Base-by-base conservation (phyloP, 2,329 filamentous ascomycete genomes). In the Talaromyces rugulosus region DNA sequence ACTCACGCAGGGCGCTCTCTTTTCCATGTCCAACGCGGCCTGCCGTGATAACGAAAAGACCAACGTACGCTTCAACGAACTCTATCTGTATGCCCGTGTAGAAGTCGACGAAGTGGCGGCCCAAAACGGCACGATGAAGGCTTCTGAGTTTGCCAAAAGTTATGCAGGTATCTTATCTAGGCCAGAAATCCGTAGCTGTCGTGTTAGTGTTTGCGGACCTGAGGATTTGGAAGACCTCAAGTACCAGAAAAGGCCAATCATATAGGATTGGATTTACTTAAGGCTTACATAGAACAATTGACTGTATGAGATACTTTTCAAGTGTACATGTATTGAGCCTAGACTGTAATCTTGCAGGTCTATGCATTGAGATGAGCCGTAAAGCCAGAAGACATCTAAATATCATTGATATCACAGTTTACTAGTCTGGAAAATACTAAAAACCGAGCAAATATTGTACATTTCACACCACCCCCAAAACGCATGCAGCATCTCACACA, bases 21-120 rank as follows among this genome's bases (percentile, higher is more conserved):
- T 23, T 33, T 62, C 60, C 34, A 58, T 62, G 55, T 56, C 55
- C 8, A 62, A 62, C 18, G 55, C 36, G 4, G 60, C 60, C 27
- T 54, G 55, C 6, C 60, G 60, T 14, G 55, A 62, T 55, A 62
- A 62, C 60, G 16, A 55, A 7, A 54, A 55, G 16, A 62, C 60
- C 18, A 62, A 58, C 18, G 36, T 62, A 47, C 60, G 60, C 7
- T 62, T 58, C 50, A 58, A 58, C 34, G 56, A 62, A 14, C 14
- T 62, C 1, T 62, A 58, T 27, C 50, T 62, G 11, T 27, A 18
- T 27, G n/a, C n/a, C 3, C 60, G 60, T 18, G 60, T 62, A 2
- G 60, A 62, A 47, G 55, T 62, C 14, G 60, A 62, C 5, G 42
- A 51, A 28, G 42, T 51, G 12, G 55, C 55, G 8, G 50, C 27